Evolutionary conservation across 2,329 filamentous ascomycete genomes (phyloP).

Genomic region (Sclerotinia spermophila): DNA sequence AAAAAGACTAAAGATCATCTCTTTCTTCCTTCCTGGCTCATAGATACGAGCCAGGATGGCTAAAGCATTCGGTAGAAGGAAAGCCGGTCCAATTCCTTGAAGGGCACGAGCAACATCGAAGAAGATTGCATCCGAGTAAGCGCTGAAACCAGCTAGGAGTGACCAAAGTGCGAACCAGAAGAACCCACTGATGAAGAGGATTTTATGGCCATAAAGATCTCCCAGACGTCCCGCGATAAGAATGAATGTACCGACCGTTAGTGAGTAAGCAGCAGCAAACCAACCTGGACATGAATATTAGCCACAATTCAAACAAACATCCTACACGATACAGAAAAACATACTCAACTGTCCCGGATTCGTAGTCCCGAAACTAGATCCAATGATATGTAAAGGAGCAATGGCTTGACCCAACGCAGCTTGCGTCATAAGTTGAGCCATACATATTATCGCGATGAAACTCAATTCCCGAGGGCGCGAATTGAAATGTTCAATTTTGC

Average conservation of each 20-base stretch:
- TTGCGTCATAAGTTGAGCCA: constrained; percentile 48
- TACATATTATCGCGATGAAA: constrained; percentile 45
- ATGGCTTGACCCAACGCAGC: constrained; percentile 47
- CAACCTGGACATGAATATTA: constrained; percentile 40
- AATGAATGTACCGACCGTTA: constrained; percentile 54
- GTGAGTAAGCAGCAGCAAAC: constrained; percentile 55
- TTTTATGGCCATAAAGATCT: constrained; percentile 51
- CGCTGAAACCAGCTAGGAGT: constrained; percentile 34
- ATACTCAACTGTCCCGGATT: constrained; percentile 41
- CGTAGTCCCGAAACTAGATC: constrained; percentile 44
- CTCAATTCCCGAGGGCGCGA: constrained; percentile 36
- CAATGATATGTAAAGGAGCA: constrained; percentile 48
- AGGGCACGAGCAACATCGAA: constrained; percentile 52
- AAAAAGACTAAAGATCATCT: constrained; percentile 46
- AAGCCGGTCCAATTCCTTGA: constrained; percentile 51
- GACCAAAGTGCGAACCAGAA: constrained; percentile 34
- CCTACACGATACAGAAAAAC: neutral
- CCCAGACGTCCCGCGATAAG: constrained; percentile 50
- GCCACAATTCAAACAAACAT: neutral
- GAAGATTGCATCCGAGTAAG: constrained; percentile 27
- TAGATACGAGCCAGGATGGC: constrained; percentile 48
- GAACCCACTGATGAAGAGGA: constrained; percentile 47
- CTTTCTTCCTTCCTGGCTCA: constrained; percentile 44
- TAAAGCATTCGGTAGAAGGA: constrained; percentile 51
- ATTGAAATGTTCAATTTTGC: constrained; percentile 14